Base-by-base conservation (phyloP, 2,329 filamentous ascomycete species). In the Tolypocladium pustulatum region DNA sequence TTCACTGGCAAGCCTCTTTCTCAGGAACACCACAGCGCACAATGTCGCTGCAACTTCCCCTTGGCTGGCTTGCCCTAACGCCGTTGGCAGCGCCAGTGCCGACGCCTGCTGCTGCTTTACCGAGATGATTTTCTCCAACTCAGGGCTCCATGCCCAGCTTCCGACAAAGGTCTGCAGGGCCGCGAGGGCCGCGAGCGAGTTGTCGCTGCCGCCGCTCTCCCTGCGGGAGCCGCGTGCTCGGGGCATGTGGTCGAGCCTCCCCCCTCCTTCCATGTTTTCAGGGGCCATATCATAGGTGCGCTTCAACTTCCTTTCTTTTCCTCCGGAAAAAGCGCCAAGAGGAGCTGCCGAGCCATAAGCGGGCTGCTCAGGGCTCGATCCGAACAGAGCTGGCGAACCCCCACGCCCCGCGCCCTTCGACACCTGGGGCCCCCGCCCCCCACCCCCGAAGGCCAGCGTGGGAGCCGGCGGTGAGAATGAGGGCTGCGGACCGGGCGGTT, bases 161-260 rank as follows among this genome's bases (percentile, higher is more conserved):
- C 71, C 71, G 1, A 57, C 55, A 49, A 72, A 72, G 0, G 70
- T 71, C 67, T 89, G 86, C 4, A 83, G 69, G 0, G 64, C 64
- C 5, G 87, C 81, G 2, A 88, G 65, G 0, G 62, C 63, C 38
- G 41, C 27, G 53, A 43, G 40, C 15, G 25, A 12, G 25, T 34
- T 5, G 17, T 22, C 22, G 30, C 34, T 41, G 12, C 25, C 20
- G 22, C 36, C 54, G 32, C 15, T 57, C 55, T 34, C 56, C 10
- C 49, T 22, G 30, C 49, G 30, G 30, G 30, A 9, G 49, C 2
- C 17, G 9, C 36, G 20, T 32, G 27, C 27, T 6, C 2, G 30
- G 3, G 17, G 27, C 3, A 0, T 15, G 7, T 9, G 2, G 43
- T 10, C 46, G 15, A 4, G 13, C 43, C 43, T 20, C 6, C 6